A percentile compares a stretch with the other conserved stretches of the same genome.
Evolutionary conservation across 192 early-diverging fungal species (phyloP).

Genomic region (Pilaira anomala): DNA sequence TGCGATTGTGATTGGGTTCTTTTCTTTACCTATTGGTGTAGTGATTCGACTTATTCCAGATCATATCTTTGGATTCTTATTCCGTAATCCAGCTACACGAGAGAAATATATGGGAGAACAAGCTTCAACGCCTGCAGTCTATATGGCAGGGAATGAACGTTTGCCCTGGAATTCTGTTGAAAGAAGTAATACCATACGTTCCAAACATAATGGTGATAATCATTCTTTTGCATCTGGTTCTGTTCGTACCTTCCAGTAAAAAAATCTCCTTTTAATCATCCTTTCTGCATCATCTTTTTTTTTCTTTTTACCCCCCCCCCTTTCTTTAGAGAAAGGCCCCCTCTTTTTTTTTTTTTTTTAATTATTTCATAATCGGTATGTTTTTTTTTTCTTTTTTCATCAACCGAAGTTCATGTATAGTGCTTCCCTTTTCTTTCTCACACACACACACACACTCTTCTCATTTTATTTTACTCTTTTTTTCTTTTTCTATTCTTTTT

Average conservation of each 20-base stretch:
- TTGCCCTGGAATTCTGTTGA: constrained; percentile 41
- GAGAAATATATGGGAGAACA: constrained; percentile 23
- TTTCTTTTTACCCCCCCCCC: not conserved
- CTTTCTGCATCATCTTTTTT: constrained; percentile 12
- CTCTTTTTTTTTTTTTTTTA: constrained; percentile 11
- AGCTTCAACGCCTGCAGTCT: constrained; percentile 18
- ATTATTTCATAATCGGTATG: constrained; percentile 11
- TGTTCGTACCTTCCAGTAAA: not conserved
- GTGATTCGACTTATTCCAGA: constrained; percentile 85
- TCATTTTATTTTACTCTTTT: too few relatives aligned
- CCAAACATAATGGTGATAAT: not conserved
- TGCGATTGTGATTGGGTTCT: constrained; percentile 71
- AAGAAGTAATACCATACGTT: constrained; percentile 8
- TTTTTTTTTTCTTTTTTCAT: not conserved
- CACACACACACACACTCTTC: too few relatives aligned
- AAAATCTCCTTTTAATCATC: not conserved
- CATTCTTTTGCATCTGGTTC: constrained; percentile 8
- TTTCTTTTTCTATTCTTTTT: too few relatives aligned
- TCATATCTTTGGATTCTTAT: constrained; percentile 39
- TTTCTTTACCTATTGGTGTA: constrained; percentile 84
- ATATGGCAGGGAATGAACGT: constrained; percentile 35
- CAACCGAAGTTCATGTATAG: constrained; percentile 19
- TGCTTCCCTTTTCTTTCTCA: constrained; percentile 1
- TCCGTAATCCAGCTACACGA: constrained; percentile 27
- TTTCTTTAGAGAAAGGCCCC: not conserved